Evolutionary conservation across 805 yeast species (phyloP).

Genomic region (Ogataea methanolica): DNA sequence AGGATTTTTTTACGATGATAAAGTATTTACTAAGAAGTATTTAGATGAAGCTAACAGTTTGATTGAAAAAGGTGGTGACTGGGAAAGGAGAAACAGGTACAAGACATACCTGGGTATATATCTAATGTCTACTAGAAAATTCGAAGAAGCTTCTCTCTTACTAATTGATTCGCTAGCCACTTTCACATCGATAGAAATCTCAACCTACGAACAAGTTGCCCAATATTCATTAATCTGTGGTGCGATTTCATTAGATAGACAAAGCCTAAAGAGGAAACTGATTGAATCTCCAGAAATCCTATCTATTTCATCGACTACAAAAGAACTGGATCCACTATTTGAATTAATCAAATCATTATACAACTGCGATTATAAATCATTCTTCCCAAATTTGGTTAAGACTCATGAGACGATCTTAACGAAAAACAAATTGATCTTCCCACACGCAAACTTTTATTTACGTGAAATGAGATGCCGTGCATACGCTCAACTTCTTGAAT

Average conservation of each 20-base stretch:
- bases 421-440: constrained; percentile 58
- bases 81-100: constrained; percentile 96
- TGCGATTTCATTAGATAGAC: constrained; percentile 73
- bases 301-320: constrained; percentile 67
- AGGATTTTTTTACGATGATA: constrained; percentile 87
- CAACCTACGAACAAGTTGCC: constrained; percentile 86
- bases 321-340: constrained; percentile 72
- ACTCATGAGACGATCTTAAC: constrained; percentile 71
- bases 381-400: constrained; percentile 71
- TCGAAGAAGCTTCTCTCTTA: constrained; percentile 77
- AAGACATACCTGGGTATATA: constrained; percentile 89
- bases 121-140: constrained; percentile 78
- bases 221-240: constrained; percentile 88
- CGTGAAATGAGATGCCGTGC: constrained; percentile 95
- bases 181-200: constrained; percentile 86
- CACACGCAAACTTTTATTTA: constrained; percentile 79
- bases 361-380: constrained; percentile 79
- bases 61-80: constrained; percentile 96
- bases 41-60: constrained; percentile 67
- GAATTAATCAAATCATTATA: constrained; percentile 82
- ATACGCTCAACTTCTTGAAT: constrained; percentile 88
- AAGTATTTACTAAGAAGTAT: constrained; percentile 59
- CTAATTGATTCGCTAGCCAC: constrained; percentile 91
- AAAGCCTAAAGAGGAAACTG: constrained; percentile 75
- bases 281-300: constrained; percentile 93